Base-by-base conservation (phyloP, 495 filamentous ascomycete genomes). In the Penicillium tannophilum region DNA sequence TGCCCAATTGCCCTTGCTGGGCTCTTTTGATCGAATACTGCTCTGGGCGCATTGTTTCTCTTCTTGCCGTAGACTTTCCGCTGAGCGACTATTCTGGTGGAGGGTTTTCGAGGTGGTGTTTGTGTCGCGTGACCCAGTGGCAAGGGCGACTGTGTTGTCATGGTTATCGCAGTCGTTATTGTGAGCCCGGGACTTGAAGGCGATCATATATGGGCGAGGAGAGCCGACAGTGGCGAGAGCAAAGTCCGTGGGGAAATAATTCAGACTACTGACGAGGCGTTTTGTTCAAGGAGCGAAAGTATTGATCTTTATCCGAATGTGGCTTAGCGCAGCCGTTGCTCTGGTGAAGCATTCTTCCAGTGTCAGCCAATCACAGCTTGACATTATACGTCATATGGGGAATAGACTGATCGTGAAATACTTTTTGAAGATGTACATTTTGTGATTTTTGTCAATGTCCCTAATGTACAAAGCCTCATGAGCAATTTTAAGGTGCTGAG, bases 1-100 rank as follows among this genome's bases (percentile, higher is more conserved):
- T 30, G 28, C 23, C 4, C 19, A 0, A 16, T 19, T 7, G 41
- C 33, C n/a, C 57, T 73, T 12, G 58, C 60, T 3, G 76, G 77
- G 46, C 76, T 79, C 19, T 64, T 59, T 42, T 77, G 62, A 9
- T 77, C 76, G 33, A 80, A 74, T 0, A 79, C 74, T 6, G 77
- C 75, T 30, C 72, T 63, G 2, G 77, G 66, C 2, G 77, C 74
- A 64, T 76, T 73, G 23, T 58, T 72, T 45, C 59, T 73, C 48
- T 74, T 67, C 50, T 80, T 80, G 10, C 77, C 77, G 36, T 80
- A 80, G 16, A 80, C 77, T 57, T 62, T 69, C 52, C 66, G 66
- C 46, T 72, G 72, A 9, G 66, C 58, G 19, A 65, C 59, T 1
- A 68, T 66, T 23, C 61, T 63, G 26, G 67, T 56, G 10, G 50